These are phyloP conservation scores for Sideroxylon spinosum DNA, from an alignment of 179 eudicot genomes.

Conservation along the genomic window DNA sequence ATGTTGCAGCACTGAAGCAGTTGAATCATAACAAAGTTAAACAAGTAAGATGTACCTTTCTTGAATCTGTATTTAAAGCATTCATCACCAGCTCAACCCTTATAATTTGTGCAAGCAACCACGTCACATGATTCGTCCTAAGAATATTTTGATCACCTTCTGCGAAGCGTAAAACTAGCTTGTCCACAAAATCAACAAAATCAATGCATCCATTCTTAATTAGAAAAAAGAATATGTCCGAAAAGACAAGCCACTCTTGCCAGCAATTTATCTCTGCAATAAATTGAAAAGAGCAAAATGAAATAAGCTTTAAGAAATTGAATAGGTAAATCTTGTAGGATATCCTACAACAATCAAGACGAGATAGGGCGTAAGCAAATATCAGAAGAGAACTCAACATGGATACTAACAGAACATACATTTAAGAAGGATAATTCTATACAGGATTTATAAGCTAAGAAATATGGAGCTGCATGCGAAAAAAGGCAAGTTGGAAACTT, in stretches of 20 bases:
- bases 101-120: constrained; percentile 87
- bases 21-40: constrained; percentile 14
- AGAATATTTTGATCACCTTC: constrained; percentile 74
- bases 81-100: constrained; percentile 84
- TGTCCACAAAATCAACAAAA: constrained; percentile 92
- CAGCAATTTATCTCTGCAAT: constrained; percentile 79
- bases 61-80: constrained; percentile 74
- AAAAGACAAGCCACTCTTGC: constrained; percentile 94
- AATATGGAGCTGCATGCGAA: neutral
- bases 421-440: neutral
- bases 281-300: neutral
- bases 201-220: constrained; percentile 92
- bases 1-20: neutral
- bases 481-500: neutral
- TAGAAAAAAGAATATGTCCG: constrained; percentile 83
- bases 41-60: constrained; percentile 56
- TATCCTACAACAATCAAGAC: neutral
- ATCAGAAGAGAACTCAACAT: no score
- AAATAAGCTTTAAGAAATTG: neutral
- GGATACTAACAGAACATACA: neutral
- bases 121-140: constrained; percentile 87
- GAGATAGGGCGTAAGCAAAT: neutral
- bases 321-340: neutral
- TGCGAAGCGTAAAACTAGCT: constrained; percentile 66
- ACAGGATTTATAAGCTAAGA: neutral